These are phyloP conservation scores for Aspergillus ellipticus DNA, from an alignment of 495 filamentous ascomycete species.

Conservation along the genomic window DNA sequence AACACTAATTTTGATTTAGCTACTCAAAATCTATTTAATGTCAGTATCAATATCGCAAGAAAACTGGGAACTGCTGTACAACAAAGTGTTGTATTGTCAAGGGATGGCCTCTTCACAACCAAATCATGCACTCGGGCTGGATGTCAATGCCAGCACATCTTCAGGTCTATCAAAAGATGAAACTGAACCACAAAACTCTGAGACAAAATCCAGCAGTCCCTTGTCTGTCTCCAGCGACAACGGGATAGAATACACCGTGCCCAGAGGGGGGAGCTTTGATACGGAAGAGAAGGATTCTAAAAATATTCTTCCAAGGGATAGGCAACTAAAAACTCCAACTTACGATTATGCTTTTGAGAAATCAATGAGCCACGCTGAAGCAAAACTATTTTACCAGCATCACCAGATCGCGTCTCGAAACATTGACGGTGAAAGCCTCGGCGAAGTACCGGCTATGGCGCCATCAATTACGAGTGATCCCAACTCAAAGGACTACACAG, in stretches of 20 bases:
- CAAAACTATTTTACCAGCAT: constrained; percentile 91
- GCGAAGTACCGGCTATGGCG: constrained; percentile 12
- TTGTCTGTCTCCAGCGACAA: constrained; percentile 8
- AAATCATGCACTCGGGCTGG: constrained; percentile 9
- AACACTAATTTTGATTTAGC: not conserved
- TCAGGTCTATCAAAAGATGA: not conserved
- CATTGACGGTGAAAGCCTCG: constrained; percentile 20
- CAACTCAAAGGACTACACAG: not conserved
- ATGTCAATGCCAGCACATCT: constrained; percentile 25
- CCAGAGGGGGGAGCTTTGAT: constrained; percentile 10
- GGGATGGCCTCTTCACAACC: constrained; percentile 24
- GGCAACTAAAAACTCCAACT: constrained; percentile 73
- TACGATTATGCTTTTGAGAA: constrained; percentile 89
- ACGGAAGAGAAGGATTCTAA: constrained; percentile 32
- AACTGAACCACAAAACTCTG: not conserved
- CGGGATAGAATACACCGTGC: constrained; percentile 19
- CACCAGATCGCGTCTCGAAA: constrained; percentile 57
- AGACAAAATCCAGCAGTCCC: not conserved
- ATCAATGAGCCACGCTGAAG: constrained; percentile 83
- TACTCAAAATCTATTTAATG: not conserved
- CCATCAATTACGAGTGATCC: not conserved
- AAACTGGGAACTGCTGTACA: not conserved
- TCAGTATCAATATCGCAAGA: not conserved
- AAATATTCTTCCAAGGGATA: constrained; percentile 69
- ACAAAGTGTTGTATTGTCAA: not conserved